phyloP scores from a whole-genome alignment of 202 grass and related monocot species.

The Miscanthus sacchariflorus region DNA sequence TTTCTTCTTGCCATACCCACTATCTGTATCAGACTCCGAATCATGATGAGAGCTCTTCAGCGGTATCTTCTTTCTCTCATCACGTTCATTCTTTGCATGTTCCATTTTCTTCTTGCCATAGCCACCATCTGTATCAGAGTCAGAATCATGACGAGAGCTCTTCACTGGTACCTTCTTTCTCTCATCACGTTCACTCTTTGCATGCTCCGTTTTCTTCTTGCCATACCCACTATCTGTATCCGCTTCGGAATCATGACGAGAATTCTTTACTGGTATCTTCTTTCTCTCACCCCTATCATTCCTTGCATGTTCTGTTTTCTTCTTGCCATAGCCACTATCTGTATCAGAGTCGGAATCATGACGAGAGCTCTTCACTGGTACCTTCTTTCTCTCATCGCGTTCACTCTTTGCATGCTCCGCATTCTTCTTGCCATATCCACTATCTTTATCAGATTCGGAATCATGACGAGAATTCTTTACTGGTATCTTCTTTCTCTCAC shows the following conservation, averaged over 20 bases:
- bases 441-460: conserved; percentile 56
- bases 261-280: conserved; percentile 19
- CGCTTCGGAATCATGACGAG: conserved; percentile 35
- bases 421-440: conserved; percentile 53
- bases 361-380: conserved; percentile 15
- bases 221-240: conserved; percentile 62
- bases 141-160: neutral
- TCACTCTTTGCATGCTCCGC: conserved; percentile 40
- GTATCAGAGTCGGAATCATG: conserved; percentile 37
- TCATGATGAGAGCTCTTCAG: conserved; percentile 34
- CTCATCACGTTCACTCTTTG: conserved; percentile 14
- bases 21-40: conserved; percentile 39
- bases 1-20: conserved; percentile 55
- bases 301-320: conserved; percentile 42
- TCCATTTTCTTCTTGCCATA: conserved; percentile 49
- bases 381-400: conserved; percentile 42
- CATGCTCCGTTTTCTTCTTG: conserved; percentile 48
- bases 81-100: neutral
- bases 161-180: conserved; percentile 7
- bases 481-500: conserved; percentile 43
- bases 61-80: conserved; percentile 47
- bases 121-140: conserved; percentile 60
- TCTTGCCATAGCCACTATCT: conserved; percentile 53
- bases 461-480: conserved; percentile 10
- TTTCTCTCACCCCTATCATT: conserved; percentile 35